Percentiles rank a stretch among this genome's conserved stretches.
phyloP scores from a whole-genome alignment of 257 asterid species.

The Buddleja alternifolia region DNA sequence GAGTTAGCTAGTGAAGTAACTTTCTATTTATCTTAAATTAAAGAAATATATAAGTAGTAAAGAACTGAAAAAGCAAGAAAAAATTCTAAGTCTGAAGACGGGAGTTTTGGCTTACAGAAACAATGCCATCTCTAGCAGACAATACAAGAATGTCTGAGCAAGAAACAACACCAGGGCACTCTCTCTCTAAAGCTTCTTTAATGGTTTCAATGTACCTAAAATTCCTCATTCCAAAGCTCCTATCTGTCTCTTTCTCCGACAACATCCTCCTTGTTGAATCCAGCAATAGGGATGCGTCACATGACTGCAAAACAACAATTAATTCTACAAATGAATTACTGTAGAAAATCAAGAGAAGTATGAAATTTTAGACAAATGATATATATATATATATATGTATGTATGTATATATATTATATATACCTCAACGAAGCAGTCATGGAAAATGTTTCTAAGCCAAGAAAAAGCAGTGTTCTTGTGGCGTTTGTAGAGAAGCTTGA shows the following conservation, averaged over 20 bases:
- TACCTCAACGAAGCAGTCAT: constrained; percentile 97
- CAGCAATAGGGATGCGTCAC: constrained; percentile 95
- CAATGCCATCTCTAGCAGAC: constrained; percentile 93
- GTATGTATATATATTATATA: no score
- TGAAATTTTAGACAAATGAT: no score
- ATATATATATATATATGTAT: no score
- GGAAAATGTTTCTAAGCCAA: constrained; percentile 98
- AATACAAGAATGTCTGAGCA: constrained; percentile 91
- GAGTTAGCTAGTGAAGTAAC: no score
- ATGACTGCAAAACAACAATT: constrained; percentile 53
- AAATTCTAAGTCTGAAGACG: neutral
- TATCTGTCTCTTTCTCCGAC: constrained; percentile 88
- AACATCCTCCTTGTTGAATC: constrained; percentile 86
- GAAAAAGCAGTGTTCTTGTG: constrained; percentile 99
- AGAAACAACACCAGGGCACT: constrained; percentile 94
- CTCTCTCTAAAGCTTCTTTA: constrained; percentile 91
- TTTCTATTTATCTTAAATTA: no score
- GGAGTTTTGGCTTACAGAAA: constrained; percentile 42
- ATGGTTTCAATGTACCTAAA: constrained; percentile 86
- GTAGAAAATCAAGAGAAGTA: neutral
- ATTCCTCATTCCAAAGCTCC: constrained; percentile 98
- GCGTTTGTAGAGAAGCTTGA: constrained; percentile 88
- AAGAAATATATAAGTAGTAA: no score
- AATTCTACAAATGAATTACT: neutral
- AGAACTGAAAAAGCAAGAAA: no score